Conservation (phyloP, 768 basidiomycete species). For the Psilocybe azurescens region DNA sequence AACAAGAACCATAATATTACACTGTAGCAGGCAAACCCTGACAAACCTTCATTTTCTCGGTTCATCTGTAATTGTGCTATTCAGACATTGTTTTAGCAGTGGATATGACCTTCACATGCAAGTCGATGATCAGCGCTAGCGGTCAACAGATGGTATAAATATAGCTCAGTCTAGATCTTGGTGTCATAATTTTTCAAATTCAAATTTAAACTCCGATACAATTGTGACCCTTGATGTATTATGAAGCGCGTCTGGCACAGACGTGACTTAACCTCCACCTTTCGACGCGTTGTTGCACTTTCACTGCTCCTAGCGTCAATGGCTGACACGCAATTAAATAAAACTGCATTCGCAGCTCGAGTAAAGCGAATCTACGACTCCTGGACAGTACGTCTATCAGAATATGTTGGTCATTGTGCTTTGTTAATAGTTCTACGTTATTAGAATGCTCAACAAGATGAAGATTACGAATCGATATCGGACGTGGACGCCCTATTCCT, state of each 20-base stretch:
- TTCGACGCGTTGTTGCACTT: conserved; percentile 30
- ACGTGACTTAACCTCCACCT: conserved; percentile 17
- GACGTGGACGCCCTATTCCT: conserved; percentile 74
- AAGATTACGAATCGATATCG: conserved; percentile 73
- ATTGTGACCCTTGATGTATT: conserved; percentile 16
- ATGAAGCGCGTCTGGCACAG: conserved; percentile 26
- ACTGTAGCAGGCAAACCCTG: background rate
- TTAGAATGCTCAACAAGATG: conserved; percentile 69
- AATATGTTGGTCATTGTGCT: background rate
- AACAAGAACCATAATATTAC: background rate
- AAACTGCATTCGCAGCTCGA: conserved; percentile 57
- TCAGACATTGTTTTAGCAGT: background rate
- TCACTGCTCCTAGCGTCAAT: conserved; percentile 39
- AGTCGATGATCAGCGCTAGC: background rate
- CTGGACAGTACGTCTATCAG: conserved; percentile 58
- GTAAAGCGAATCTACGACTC: conserved; percentile 61
- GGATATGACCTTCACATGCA: background rate
- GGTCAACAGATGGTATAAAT: background rate
- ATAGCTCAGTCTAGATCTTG: background rate
- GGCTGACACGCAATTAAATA: conserved; percentile 75
- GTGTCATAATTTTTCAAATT: conserved; percentile 7
- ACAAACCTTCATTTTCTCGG: no score
- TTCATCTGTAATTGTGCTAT: background rate
- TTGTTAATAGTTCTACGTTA: conserved; percentile 13
- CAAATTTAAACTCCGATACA: conserved; percentile 34